These are phyloP conservation scores for Phytophthora aleatoria DNA, from an alignment of 352 stramenopile species.

Conservation along the genomic window DNA sequence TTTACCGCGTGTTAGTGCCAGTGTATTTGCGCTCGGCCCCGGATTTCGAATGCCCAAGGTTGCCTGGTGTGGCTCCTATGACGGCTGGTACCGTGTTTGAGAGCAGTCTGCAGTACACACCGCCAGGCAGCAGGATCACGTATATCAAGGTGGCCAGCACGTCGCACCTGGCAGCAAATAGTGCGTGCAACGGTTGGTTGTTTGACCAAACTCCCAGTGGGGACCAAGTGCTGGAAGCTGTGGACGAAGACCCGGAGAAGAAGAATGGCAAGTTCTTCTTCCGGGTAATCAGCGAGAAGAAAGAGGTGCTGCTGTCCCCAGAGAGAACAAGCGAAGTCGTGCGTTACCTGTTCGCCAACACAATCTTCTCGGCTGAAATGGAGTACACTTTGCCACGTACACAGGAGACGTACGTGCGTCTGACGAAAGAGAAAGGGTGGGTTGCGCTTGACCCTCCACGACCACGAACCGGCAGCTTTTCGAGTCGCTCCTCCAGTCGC, in stretches of 20 bases:
- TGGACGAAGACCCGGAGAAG: conserved; percentile 78
- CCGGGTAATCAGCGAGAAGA: conserved; percentile 68
- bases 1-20: conserved; percentile 75
- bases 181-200: conserved; percentile 59
- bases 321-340: conserved; percentile 71
- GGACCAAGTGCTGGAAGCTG: conserved; percentile 69
- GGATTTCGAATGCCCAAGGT: conserved; percentile 75
- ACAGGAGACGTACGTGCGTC: conserved; percentile 71
- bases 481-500: conserved; percentile 23
- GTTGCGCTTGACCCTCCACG: conserved; percentile 52
- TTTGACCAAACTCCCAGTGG: conserved; percentile 69
- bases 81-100: conserved; percentile 78
- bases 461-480: conserved; percentile 31
- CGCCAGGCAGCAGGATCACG: conserved; percentile 74
- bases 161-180: conserved; percentile 41
- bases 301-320: conserved; percentile 76
- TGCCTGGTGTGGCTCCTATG: conserved; percentile 69
- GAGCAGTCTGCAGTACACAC: conserved; percentile 78
- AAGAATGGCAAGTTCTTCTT: conserved; percentile 87
- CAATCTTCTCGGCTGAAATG: conserved; percentile 81
- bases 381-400: conserved; percentile 80
- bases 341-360: conserved; percentile 65
- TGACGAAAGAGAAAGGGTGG: conserved; percentile 85
- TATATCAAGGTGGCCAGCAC: conserved; percentile 82
- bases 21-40: conserved; percentile 73